Evolutionary conservation across 805 yeast genomes (phyloP).

Genomic region (Wickerhamiella musiphila): DNA sequence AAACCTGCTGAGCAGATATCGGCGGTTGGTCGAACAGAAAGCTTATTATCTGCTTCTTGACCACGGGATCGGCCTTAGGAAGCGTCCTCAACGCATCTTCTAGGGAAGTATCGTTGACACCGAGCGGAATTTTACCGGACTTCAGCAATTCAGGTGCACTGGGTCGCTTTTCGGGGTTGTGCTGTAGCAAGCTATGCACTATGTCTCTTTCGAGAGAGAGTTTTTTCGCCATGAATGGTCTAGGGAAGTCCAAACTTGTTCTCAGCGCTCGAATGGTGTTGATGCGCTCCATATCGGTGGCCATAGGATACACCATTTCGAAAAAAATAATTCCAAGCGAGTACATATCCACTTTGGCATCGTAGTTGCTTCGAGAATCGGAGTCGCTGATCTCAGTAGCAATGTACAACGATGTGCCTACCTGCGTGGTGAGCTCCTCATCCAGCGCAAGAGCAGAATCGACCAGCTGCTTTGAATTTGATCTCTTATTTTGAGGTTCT

Average conservation of each 20-base stretch:
- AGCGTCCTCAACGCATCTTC: slow-evolving; percentile 73
- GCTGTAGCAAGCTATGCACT: slow-evolving; percentile 50
- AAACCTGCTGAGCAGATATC: slow-evolving; percentile 63
- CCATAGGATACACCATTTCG: slow-evolving; percentile 74
- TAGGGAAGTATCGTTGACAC: slow-evolving; percentile 76
- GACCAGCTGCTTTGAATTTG: no score
- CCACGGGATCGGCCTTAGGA: slow-evolving; percentile 80
- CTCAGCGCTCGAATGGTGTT: slow-evolving; percentile 45
- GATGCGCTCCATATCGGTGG: slow-evolving; percentile 91
- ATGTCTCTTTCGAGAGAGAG: slow-evolving; percentile 46
- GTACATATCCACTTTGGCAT: slow-evolving; percentile 91
- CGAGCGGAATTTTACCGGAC: slow-evolving; percentile 74
- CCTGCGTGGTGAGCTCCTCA: slow-evolving; percentile 77
- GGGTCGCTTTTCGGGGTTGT: slow-evolving; percentile 64
- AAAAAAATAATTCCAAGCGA: slow-evolving; percentile 88
- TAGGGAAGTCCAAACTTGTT: no score
- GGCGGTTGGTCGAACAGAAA: slow-evolving; percentile 75
- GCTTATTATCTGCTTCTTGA: slow-evolving; percentile 85
- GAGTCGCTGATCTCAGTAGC: slow-evolving; percentile 60
- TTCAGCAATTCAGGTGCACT: slow-evolving; percentile 57
- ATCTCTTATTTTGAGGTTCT: no score
- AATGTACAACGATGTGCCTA: slow-evolving; percentile 86
- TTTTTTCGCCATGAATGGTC: slow-evolving; percentile 40
- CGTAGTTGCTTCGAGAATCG: slow-evolving; percentile 42
- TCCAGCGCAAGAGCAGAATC: not conserved